These are phyloP conservation scores for Monosporascus sp. DNA, from an alignment of 2,329 filamentous ascomycete genomes.

Conservation along the genomic window DNA sequence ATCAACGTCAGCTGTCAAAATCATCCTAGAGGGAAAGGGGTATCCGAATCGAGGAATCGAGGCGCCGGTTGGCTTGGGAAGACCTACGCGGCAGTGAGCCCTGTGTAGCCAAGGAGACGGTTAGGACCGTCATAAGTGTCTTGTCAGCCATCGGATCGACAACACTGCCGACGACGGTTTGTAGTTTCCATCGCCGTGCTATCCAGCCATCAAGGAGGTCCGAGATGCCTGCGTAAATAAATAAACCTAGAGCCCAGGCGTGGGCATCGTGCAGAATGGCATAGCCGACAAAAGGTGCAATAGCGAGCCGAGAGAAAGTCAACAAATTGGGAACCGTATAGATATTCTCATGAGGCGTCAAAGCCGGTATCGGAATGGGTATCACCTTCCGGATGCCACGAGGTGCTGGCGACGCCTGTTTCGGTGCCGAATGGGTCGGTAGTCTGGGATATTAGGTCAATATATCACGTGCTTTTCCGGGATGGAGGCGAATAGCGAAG, in stretches of 20 bases:
- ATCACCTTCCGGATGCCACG: slow-evolving; percentile 22
- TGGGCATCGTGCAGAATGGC: slow-evolving; percentile 80
- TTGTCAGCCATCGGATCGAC: slow-evolving; percentile 98
- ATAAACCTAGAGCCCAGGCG: slow-evolving; percentile 73
- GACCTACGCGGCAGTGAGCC: slow-evolving; percentile 70
- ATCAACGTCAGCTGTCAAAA: not conserved
- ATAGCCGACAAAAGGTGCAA: slow-evolving; percentile 82
- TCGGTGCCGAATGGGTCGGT: not conserved
- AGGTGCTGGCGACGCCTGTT: not conserved
- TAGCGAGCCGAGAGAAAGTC: slow-evolving; percentile 77
- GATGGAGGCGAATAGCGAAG: too few relatives aligned
- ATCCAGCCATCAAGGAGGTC: slow-evolving; percentile 94
- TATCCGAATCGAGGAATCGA: not conserved
- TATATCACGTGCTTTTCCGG: too few relatives aligned
- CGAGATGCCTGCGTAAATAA: slow-evolving; percentile 85
- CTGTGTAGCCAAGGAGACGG: slow-evolving; percentile 77
- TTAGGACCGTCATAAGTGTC: slow-evolving; percentile 87
- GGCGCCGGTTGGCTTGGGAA: slow-evolving; percentile 24
- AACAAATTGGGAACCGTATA: slow-evolving; percentile 95
- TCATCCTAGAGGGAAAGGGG: not conserved
- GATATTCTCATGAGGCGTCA: slow-evolving; percentile 72
- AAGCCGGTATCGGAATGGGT: slow-evolving; percentile 24
- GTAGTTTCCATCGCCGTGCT: slow-evolving; percentile 76
- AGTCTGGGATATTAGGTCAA: not conserved
- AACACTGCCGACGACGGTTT: slow-evolving; percentile 90